Conservation (phyloP, 371 early-diverging fungal genomes). For the Syncephalastrum contaminatum region DNA sequence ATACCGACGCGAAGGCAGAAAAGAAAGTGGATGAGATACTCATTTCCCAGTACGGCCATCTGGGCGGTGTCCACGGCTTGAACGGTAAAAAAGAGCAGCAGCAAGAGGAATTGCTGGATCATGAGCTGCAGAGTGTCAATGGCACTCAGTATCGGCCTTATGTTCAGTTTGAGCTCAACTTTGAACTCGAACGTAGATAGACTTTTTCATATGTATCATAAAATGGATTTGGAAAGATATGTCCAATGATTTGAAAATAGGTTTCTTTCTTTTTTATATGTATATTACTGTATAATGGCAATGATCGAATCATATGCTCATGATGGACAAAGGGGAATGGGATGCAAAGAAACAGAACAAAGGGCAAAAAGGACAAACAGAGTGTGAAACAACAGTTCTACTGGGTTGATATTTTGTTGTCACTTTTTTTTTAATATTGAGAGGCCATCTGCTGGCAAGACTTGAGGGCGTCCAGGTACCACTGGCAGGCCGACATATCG, state of each 20-base stretch:
- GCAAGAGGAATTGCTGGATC: slow-evolving; percentile 67
- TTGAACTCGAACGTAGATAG: slow-evolving; percentile 51
- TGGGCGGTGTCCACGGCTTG: slow-evolving; percentile 56
- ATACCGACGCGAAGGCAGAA: slow-evolving; percentile 76
- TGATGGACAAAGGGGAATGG: too few relatives aligned
- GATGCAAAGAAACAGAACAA: too few relatives aligned
- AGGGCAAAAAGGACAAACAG: too few relatives aligned
- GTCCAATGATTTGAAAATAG: too few relatives aligned
- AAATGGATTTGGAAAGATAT: too few relatives aligned
- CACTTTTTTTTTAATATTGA: slow-evolving; percentile 30
- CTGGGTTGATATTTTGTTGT: too few relatives aligned
- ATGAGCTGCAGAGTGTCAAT: slow-evolving; percentile 73
- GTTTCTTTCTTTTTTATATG: too few relatives aligned
- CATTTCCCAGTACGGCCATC: slow-evolving; percentile 62
- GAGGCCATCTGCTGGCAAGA: slow-evolving; percentile 75
- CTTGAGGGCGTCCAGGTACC: slow-evolving; percentile 87
- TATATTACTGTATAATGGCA: too few relatives aligned
- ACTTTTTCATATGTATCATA: not conserved
- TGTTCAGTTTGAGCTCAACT: slow-evolving; percentile 76
- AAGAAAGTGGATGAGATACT: slow-evolving; percentile 70
- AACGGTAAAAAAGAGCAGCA: slow-evolving; percentile 27
- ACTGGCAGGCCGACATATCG: slow-evolving; percentile 80
- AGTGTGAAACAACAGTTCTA: too few relatives aligned
- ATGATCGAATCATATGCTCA: too few relatives aligned
- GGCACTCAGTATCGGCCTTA: slow-evolving; percentile 88